A percentile compares a stretch with the other conserved stretches of the same genome.
Conservation (phyloP, 1,139 yeast species). For the Sugiyamaella xylanicola region DNA sequence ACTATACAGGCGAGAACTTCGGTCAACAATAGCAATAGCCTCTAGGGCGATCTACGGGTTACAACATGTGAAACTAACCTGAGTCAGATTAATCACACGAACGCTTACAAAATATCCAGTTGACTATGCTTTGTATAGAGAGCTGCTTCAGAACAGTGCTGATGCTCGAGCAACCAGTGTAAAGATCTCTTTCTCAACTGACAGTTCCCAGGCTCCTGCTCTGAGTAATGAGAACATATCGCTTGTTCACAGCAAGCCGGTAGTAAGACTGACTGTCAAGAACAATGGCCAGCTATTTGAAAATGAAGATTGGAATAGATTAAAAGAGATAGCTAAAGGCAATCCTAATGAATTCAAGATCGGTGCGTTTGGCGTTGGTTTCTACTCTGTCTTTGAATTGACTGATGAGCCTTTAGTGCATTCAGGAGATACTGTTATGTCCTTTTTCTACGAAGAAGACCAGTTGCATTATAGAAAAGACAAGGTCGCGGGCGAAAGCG, state of each 20-base stretch:
- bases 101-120: conserved; percentile 48
- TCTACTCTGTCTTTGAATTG: conserved; percentile 95
- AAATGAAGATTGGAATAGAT: conserved; percentile 46
- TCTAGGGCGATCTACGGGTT: too few relatives aligned
- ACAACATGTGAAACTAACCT: background rate
- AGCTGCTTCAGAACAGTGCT: conserved; percentile 47
- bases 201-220: conserved; percentile 20
- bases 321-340: conserved; percentile 48
- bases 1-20: too few relatives aligned
- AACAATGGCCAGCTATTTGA: conserved; percentile 45
- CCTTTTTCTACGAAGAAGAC: conserved; percentile 46
- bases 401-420: conserved; percentile 65
- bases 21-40: too few relatives aligned
- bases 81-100: conserved; percentile 40
- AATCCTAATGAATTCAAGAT: conserved; percentile 92
- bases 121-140: conserved; percentile 46
- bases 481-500: conserved; percentile 27
- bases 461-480: conserved; percentile 43
- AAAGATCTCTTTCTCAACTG: conserved; percentile 37
- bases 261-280: conserved; percentile 39
- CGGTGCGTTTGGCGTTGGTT: conserved; percentile 99
- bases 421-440: conserved; percentile 45
- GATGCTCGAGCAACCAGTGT: conserved; percentile 46
- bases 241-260: conserved; percentile 36
- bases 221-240: conserved; percentile 27